Evolutionary conservation across 305 asterid genomes (phyloP), one percentile per base, ranked within the genome.

Genomic region (Plantago lanceolata): DNA sequence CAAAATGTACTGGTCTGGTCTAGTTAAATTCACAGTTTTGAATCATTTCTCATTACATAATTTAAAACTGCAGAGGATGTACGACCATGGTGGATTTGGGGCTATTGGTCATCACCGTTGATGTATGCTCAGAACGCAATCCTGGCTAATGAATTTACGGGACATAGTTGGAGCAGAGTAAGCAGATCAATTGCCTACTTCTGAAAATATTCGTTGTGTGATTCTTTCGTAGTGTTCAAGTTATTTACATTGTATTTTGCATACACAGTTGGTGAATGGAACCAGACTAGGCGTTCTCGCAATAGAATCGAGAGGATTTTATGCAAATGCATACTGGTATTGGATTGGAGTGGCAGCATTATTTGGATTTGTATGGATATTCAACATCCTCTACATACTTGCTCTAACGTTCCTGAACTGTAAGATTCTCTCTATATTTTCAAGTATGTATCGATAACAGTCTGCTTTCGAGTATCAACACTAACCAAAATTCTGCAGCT

Each of bases 61-160:
- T 50, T 65, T 70, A 70, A 8, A 43, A 59, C 48, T 52, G 53
- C 80, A 89, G 96, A 75, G 35, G 71, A 79, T 65, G 84, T 89
- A 19, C 79, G 79, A 75, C 69, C 52, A 16, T 86, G 95, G 95
- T 86, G 90, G 94, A 4, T 84, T 0, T 88, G 96, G 96, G 87
- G 89, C 7, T 88, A 81, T 79, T 88, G 87, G 87, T 9, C 80
- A 31, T 88, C 96, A 5, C 89, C 94, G 1, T 35, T 88, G 79
- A 88, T 82, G 85, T 88, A 88, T 60, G 90, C 79, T 57, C 94
- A 85, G 64, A 85, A 74, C 61, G 94, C 91, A 12, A 69, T 84
- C 51, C 74, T 85, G 45, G 90, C 62, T 19, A 88, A 85, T 52
- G 96, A 89, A 73, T 86, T 89, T 66, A 72, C 68, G 0, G 95